phyloP scores from a whole-genome alignment of 495 filamentous ascomycete species.

The Niebla homalea region DNA sequence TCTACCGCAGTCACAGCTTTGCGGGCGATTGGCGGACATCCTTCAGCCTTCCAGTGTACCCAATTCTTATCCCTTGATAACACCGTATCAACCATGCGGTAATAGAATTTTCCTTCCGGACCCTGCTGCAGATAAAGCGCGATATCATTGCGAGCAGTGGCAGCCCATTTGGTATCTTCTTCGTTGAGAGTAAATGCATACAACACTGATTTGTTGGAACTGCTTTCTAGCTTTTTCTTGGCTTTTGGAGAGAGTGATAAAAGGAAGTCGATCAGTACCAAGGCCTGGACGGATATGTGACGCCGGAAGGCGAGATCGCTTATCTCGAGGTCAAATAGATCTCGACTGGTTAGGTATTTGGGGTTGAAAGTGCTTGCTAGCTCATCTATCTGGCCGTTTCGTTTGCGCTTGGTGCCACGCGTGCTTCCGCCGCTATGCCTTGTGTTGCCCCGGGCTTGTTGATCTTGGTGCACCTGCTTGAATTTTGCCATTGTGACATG shows the following conservation, averaged over 20 bases:
- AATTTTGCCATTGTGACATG: slow-evolving; percentile 71
- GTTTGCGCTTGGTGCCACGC: slow-evolving; percentile 60
- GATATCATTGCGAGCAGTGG: slow-evolving; percentile 56
- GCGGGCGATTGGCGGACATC: slow-evolving; percentile 72
- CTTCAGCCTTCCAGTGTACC: slow-evolving; percentile 95
- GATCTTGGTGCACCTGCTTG: slow-evolving; percentile 60
- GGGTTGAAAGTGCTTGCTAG: slow-evolving; percentile 77
- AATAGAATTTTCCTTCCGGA: slow-evolving; percentile 78
- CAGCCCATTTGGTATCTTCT: slow-evolving; percentile 77
- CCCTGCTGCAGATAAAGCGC: slow-evolving; percentile 66
- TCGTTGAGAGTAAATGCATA: slow-evolving; percentile 64
- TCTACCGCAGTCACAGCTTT: slow-evolving; percentile 51
- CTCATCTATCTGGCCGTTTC: slow-evolving; percentile 42
- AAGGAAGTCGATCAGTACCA: slow-evolving; percentile 88
- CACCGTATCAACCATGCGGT: slow-evolving; percentile 90
- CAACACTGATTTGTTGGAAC: slow-evolving; percentile 69
- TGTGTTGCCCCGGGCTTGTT: slow-evolving; percentile 31
- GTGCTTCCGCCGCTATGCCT: slow-evolving; percentile 47
- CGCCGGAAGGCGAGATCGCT: slow-evolving; percentile 86
- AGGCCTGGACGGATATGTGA: slow-evolving; percentile 84
- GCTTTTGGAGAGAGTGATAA: slow-evolving; percentile 72
- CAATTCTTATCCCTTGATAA: slow-evolving; percentile 93
- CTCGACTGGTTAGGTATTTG: slow-evolving; percentile 88
- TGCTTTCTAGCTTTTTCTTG: slow-evolving; percentile 60
- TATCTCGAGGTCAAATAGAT: slow-evolving; percentile 92